Percentiles rank a stretch among this genome's conserved stretches.
Conservation (phyloP, 2,329 filamentous ascomycete species). For the Exophiala aquamarina region DNA sequence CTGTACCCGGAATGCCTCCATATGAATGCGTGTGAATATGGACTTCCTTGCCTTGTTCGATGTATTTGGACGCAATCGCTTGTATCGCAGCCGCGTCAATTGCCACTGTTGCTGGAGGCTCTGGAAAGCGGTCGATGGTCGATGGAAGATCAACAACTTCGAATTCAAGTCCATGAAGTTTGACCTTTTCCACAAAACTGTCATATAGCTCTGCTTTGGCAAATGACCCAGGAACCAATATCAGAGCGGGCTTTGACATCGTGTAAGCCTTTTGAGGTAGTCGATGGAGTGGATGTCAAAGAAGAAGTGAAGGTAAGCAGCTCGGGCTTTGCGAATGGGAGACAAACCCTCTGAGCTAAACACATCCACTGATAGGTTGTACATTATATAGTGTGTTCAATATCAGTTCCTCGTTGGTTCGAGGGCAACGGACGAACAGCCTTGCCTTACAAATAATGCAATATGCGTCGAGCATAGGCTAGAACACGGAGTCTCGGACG, state of each 20-base stretch:
- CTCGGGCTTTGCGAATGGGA: no score
- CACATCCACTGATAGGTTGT: no score
- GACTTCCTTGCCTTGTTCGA: conserved; percentile 20
- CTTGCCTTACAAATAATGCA: no score
- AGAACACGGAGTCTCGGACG: no score
- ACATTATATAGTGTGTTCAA: no score
- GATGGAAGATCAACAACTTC: background rate
- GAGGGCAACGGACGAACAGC: no score
- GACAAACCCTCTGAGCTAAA: no score
- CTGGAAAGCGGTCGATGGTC: background rate
- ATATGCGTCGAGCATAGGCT: no score
- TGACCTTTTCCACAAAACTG: background rate
- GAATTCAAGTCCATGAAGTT: background rate
- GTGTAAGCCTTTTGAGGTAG: no score
- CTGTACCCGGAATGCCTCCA: conserved; percentile 28
- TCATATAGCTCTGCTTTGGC: background rate
- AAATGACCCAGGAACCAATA: background rate
- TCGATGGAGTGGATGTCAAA: no score
- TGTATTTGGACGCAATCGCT: background rate
- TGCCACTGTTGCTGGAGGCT: background rate
- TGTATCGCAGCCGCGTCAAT: background rate
- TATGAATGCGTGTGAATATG: conserved; percentile 31
- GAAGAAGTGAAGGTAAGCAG: no score
- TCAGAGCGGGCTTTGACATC: background rate
- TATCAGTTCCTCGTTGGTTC: no score